Evolutionary conservation across 2,329 filamentous ascomycete genomes (phyloP).

Genomic region (Beauveria australis): DNA sequence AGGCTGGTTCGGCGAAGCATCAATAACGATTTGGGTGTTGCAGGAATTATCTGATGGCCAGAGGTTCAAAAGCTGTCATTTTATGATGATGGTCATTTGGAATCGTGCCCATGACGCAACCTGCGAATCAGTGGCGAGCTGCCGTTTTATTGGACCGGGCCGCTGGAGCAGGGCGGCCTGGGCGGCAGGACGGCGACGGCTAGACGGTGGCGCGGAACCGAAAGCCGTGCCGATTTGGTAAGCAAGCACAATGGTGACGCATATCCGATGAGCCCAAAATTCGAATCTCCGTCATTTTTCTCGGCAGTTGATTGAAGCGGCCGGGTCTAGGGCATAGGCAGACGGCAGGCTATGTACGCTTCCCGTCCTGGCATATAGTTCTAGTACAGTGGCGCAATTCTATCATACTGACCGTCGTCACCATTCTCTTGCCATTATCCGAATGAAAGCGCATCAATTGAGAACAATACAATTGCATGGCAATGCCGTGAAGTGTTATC

Average conservation of each 20-base stretch:
- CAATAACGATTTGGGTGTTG: neutral
- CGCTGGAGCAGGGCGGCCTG: neutral
- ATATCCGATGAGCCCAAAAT: neutral
- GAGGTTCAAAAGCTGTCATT: neutral
- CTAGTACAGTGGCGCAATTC: too few relatives aligned
- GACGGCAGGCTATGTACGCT: too few relatives aligned
- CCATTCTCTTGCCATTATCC: too few relatives aligned
- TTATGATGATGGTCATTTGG: neutral
- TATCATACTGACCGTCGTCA: too few relatives aligned
- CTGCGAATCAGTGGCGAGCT: neutral
- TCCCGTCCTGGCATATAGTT: too few relatives aligned
- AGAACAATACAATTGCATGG: too few relatives aligned
- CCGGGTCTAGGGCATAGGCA: too few relatives aligned
- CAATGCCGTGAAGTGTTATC: too few relatives aligned
- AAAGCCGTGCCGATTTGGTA: neutral
- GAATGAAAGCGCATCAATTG: too few relatives aligned
- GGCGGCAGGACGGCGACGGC: neutral
- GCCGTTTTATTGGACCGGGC: neutral
- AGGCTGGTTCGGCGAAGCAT: slow-evolving; percentile 9
- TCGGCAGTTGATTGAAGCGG: neutral
- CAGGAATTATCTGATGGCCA: neutral
- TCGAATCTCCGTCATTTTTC: neutral
- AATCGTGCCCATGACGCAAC: slow-evolving; percentile 8
- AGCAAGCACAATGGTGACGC: neutral
- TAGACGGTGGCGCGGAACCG: slow-evolving; percentile 9